Evolutionary conservation across 345 rosid genomes (phyloP).

Genomic region (Anacardium occidentale): DNA sequence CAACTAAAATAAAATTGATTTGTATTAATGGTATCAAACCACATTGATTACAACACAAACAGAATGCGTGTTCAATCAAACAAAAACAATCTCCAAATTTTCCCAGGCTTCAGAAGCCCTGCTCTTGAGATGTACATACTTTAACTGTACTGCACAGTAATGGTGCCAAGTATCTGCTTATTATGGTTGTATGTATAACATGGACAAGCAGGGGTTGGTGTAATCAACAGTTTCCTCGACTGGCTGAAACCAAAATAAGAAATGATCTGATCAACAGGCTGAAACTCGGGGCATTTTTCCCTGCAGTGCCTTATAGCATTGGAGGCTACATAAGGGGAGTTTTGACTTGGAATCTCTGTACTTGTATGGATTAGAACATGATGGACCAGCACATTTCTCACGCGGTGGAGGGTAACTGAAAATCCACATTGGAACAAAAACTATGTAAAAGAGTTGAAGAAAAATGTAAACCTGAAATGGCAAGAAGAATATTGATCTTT

Average conservation of each 20-base stretch:
- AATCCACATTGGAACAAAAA: neutral
- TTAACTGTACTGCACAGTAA: neutral
- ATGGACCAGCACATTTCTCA: slow-evolving; percentile 52
- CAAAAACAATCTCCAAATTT: neutral
- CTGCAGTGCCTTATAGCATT: slow-evolving; percentile 49
- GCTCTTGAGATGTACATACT: neutral
- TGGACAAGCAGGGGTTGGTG: neutral
- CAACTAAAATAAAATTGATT: no score
- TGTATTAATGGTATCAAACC: neutral
- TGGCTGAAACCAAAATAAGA: neutral
- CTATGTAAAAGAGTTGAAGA: neutral
- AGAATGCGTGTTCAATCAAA: neutral
- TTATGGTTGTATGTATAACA: neutral
- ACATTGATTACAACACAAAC: neutral
- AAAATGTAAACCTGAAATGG: neutral
- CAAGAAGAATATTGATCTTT: neutral
- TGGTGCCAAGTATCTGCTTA: slow-evolving; percentile 7
- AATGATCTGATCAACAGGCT: slow-evolving; percentile 17
- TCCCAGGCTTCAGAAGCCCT: neutral
- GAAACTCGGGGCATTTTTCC: slow-evolving; percentile 21
- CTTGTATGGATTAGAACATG: slow-evolving; percentile 51
- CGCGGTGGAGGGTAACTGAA: slow-evolving; percentile 56
- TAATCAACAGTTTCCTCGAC: neutral
- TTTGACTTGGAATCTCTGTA: slow-evolving; percentile 54
- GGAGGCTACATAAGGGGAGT: slow-evolving; percentile 56